Base-by-base conservation (phyloP, 2,329 filamentous ascomycete species). In the Exophiala aquamarina region DNA sequence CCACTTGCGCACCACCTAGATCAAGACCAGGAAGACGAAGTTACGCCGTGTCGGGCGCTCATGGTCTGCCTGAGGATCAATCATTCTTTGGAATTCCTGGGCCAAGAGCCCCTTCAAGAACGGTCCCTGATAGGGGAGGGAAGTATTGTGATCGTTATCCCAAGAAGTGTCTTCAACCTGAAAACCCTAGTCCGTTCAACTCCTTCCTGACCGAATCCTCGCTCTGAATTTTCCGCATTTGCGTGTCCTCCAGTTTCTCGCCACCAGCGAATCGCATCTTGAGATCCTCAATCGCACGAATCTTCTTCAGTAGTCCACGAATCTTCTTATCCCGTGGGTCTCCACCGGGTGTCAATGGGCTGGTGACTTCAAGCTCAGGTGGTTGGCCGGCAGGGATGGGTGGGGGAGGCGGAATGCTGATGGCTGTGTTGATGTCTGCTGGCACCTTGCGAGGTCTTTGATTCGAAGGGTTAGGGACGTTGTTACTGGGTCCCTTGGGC, bases 231-330 rank as follows among this genome's bases (percentile, higher is more conserved):
- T 98, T 98, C 78, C 95, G 94, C 70, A 98, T 83, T 73, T 98
- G 93, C 23, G 93, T 98, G 64, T 96, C 92, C 73, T 98, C 93
- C 51, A 98, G 74, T 77, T 96, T 97, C 77, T 98, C 93, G 4
- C 92, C 92, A 26, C 86, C 85, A 2, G 92, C 93, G 58, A 91
- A 83, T 47, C 93, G 83, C 91, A 97, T 96, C 76, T 97, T 95
- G 52, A 98, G 74, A 66, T 98, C 93, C 65, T 98, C 93, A 64
- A 98, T 98, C 9, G 93, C 93, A 15, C 93, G 83, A 54, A 98
- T 87, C 79, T 98, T 98, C 81, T 98, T 98, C 67, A 95, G 79
- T 54, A 98, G 77, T 50, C 89, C 89, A 46, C 93, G 80, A 53
- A 96, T 81, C 76, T 97, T 98, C 82, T 97, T 98, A 35, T 94